These are phyloP conservation scores for Mollisia scopiformis DNA, from an alignment of 2,329 filamentous ascomycete species.

Conservation along the genomic window DNA sequence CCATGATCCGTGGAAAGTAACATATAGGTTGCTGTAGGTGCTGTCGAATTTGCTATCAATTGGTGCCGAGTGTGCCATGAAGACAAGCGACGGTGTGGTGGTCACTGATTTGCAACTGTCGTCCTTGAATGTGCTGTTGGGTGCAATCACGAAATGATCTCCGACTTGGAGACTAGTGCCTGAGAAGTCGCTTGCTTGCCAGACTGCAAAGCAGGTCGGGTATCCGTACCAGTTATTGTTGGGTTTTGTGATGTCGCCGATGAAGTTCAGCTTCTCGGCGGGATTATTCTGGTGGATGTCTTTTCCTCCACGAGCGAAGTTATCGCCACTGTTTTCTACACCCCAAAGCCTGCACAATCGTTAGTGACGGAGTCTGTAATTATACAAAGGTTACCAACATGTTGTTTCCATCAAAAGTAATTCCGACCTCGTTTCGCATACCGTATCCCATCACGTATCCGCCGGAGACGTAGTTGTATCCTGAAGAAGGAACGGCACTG, in stretches of 20 bases:
- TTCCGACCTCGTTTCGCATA: conserved; percentile 26
- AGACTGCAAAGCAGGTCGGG: conserved; percentile 16
- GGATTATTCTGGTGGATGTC: conserved; percentile 19
- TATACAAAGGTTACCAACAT: conserved; percentile 9
- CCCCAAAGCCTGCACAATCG: conserved; percentile 8
- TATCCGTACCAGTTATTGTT: conserved; percentile 21
- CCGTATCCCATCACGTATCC: conserved; percentile 24
- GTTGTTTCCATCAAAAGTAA: conserved; percentile 22
- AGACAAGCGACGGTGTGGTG: not conserved
- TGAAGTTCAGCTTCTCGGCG: conserved; percentile 20
- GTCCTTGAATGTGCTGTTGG: conserved; percentile 4
- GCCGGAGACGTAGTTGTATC: conserved; percentile 22
- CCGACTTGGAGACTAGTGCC: conserved; percentile 1
- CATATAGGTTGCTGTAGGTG: conserved; percentile 12
- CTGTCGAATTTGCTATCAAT: conserved; percentile 21
- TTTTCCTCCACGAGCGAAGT: conserved; percentile 9
- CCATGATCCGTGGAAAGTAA: conserved; percentile 42
- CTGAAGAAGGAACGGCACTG: conserved; percentile 12
- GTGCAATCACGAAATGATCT: conserved; percentile 8
- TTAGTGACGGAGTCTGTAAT: not conserved
- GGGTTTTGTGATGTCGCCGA: conserved; percentile 5
- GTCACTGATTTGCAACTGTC: not conserved
- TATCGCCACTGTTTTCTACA: conserved; percentile 18
- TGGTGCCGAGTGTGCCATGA: conserved; percentile 10
- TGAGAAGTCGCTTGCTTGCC: conserved; percentile 6